phyloP scores from a whole-genome alignment of 257 asterid genomes.

The Galeopsis tetrahit region DNA sequence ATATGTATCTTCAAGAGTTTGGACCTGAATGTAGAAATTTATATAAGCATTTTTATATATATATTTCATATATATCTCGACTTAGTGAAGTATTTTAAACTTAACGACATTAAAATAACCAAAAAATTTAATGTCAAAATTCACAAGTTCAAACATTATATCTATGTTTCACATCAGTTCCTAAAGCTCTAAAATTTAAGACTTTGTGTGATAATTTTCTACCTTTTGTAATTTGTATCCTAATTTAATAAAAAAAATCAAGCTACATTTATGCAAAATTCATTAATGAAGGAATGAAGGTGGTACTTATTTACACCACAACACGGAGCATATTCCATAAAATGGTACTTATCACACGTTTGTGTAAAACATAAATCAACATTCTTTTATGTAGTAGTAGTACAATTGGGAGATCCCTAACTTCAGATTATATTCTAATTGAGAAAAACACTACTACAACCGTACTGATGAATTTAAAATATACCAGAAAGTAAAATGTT shows the following conservation, averaged over 20 bases:
- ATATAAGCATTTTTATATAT: conserved; percentile 56
- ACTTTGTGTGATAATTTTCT: no score
- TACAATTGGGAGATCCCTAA: not conserved
- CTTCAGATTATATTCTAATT: not conserved
- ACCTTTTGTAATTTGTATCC: no score
- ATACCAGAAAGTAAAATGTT: not conserved
- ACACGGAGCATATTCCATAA: no score
- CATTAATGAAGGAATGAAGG: no score
- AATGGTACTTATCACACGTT: no score
- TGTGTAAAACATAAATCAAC: not conserved
- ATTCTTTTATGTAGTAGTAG: not conserved
- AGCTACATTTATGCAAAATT: no score
- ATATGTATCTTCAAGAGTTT: conserved; percentile 77
- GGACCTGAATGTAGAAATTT: conserved; percentile 77
- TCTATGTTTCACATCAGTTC: no score
- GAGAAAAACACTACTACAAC: not conserved
- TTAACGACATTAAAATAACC: conserved; percentile 14
- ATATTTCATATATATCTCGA: conserved; percentile 70
- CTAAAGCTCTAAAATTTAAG: no score
- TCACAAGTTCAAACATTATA: no score
- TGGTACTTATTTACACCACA: no score
- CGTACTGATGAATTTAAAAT: not conserved
- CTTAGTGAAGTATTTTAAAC: conserved; percentile 77
- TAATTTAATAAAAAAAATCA: no score
- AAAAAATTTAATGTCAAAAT: no score